phyloP scores from a whole-genome alignment of 805 yeast species.

The Metschnikowia aberdeeniae region DNA sequence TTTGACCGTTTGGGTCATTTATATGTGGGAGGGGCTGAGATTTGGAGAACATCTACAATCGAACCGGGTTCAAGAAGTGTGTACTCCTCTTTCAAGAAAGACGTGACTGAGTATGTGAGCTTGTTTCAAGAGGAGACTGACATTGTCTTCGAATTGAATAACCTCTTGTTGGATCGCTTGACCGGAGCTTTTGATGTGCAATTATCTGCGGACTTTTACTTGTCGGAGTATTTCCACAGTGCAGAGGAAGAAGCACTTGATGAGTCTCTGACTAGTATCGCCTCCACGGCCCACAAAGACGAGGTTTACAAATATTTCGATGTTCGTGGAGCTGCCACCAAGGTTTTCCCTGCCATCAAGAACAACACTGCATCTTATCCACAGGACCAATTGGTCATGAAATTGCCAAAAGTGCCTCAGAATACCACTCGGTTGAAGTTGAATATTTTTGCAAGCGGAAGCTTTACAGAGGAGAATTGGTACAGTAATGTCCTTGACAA shows the following conservation, averaged over 20 bases:
- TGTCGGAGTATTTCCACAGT: slow-evolving; percentile 10
- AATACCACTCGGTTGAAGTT: slow-evolving; percentile 60
- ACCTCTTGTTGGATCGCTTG: slow-evolving; percentile 46
- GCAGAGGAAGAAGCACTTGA: slow-evolving; percentile 13
- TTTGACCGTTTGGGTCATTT: slow-evolving; percentile 60
- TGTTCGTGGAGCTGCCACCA: slow-evolving; percentile 34
- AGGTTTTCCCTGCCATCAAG: slow-evolving; percentile 33
- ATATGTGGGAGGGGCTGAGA: slow-evolving; percentile 55
- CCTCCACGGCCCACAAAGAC: neutral
- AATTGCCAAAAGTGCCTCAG: slow-evolving; percentile 43
- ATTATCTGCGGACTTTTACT: slow-evolving; percentile 49
- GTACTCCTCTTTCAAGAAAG: slow-evolving; percentile 54
- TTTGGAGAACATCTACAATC: slow-evolving; percentile 75
- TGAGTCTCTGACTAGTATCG: neutral
- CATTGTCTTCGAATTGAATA: slow-evolving; percentile 61
- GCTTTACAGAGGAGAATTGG: slow-evolving; percentile 83
- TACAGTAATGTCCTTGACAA: slow-evolving; percentile 57
- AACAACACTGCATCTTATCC: slow-evolving; percentile 37
- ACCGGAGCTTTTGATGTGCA: slow-evolving; percentile 59
- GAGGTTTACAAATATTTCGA: slow-evolving; percentile 23
- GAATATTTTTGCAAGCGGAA: slow-evolving; percentile 66
- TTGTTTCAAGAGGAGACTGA: slow-evolving; percentile 45
- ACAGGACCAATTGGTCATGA: slow-evolving; percentile 29
- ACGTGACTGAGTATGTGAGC: slow-evolving; percentile 51
- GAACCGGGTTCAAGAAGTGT: slow-evolving; percentile 50